Base-by-base conservation (phyloP, 176 grass and related monocot species). In the Rhynchospora breviuscula region DNA sequence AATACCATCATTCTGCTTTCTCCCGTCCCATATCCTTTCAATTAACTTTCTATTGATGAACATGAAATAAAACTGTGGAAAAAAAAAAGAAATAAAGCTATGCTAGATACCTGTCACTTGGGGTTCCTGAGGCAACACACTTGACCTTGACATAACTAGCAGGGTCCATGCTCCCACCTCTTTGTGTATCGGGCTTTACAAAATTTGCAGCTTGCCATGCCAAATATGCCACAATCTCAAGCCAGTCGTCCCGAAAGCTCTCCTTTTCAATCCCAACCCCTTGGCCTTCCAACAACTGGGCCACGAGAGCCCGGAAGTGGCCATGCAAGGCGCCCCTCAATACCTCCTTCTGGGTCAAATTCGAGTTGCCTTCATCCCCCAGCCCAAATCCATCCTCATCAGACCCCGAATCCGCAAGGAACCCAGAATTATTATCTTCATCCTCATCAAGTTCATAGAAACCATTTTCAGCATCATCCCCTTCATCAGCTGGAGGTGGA, bases 141-240 rank as follows among this genome's bases (percentile, higher is more conserved):
- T 99, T 99, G 70, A 99, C 88, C 86, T 95, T 99, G 22, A 99
- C 86, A 83, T 99, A 99, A 59, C 81, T 80, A 43, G 87, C 90
- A 35, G 93, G 93, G 87, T 99, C 96, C 96, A 99, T 99, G 88
- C 93, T 99, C 69, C 92, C 96, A 80, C 96, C 96, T 65, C 85
- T 90, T 62, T 89, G 91, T 25, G 96, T 99, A 78, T 99, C 93
- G 68, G 96, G 96, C 83, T 86, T 90, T 23, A 99, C 96, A 87
- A 91, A 99, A 46, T 80, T 90, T 72, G 93, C 96, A 65, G 96
- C 93, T 65, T 95, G 92, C 96, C 96, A 99, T 67, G 93, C 86
- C 87, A 99, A 85, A 67, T 86, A 91, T 63, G 91, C 83, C 54
- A 99, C 69, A 67, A 99, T 85, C 70, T 93, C 91, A 5, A 89